Evolutionary conservation across 352 stramenopile genomes (phyloP).

Genomic region (Globisporangium paroecandrum): DNA sequence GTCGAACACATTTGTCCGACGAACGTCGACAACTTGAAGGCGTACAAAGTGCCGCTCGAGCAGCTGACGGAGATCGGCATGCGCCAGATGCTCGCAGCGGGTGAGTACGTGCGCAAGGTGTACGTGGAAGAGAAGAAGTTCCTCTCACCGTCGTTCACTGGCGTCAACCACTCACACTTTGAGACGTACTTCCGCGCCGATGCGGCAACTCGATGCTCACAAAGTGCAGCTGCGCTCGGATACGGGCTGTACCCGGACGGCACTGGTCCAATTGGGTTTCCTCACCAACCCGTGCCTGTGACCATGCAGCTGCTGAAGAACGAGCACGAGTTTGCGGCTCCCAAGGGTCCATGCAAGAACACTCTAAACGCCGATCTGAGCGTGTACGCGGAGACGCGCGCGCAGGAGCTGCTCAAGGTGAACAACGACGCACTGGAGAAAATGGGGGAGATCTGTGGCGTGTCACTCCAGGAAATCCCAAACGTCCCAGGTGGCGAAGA

Average conservation of each 20-base stretch:
- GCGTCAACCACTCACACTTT: constrained; percentile 72
- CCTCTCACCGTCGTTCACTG: constrained; percentile 66
- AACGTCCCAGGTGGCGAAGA: constrained; percentile 62
- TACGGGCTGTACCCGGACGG: constrained; percentile 82
- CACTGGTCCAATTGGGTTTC: constrained; percentile 62
- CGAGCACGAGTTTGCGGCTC: constrained; percentile 81
- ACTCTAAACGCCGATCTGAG: constrained; percentile 49
- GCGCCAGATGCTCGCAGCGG: constrained; percentile 64
- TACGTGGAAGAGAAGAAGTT: constrained; percentile 73
- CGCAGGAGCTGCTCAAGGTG: constrained; percentile 50
- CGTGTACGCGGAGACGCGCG: constrained; percentile 53
- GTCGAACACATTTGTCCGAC: constrained; percentile 53
- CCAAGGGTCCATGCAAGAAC: constrained; percentile 66
- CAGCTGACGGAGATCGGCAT: constrained; percentile 84
- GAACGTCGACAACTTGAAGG: constrained; percentile 63
- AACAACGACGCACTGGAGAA: constrained; percentile 54
- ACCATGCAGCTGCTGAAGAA: constrained; percentile 84
- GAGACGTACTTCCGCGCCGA: constrained; percentile 85
- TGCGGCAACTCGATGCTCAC: constrained; percentile 71
- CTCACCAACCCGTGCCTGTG: constrained; percentile 70
- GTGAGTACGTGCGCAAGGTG: constrained; percentile 60
- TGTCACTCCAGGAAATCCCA: constrained; percentile 55
- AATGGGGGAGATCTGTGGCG: constrained; percentile 55
- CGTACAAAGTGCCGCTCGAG: constrained; percentile 78
- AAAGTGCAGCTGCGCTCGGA: constrained; percentile 70